Evolutionary conservation across 2,329 filamentous ascomycete genomes (phyloP).

Genomic region (Alternaria brassicae): DNA sequence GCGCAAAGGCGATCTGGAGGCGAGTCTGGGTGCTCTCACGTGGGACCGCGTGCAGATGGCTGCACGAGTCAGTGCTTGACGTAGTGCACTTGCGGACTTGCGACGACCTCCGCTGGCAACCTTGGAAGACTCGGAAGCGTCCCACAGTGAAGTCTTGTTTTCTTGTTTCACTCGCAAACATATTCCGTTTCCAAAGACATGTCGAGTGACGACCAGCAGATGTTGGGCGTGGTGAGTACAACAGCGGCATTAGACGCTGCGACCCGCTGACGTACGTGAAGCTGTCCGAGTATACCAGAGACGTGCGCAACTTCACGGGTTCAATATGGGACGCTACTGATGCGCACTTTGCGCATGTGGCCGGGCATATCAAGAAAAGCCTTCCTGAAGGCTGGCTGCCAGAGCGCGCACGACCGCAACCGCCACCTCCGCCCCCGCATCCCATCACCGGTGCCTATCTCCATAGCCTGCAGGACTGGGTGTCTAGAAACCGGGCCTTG

Average conservation of each 20-base stretch:
- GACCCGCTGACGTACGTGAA: slow-evolving; percentile 41
- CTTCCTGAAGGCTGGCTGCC: slow-evolving; percentile 76
- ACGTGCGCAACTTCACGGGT: slow-evolving; percentile 73
- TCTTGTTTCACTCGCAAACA: background rate
- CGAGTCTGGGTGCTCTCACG: slow-evolving; percentile 13
- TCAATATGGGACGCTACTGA: slow-evolving; percentile 83
- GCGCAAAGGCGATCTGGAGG: slow-evolving; percentile 11
- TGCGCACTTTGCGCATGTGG: slow-evolving; percentile 78
- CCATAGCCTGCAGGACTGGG: slow-evolving; percentile 73
- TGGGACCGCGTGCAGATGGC: slow-evolving; percentile 16
- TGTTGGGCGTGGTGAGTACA: slow-evolving; percentile 74
- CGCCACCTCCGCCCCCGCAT: slow-evolving; percentile 55
- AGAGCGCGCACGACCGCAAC: slow-evolving; percentile 67
- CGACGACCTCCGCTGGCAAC: slow-evolving; percentile 10
- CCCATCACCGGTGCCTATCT: slow-evolving; percentile 55
- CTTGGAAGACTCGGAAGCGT: background rate
- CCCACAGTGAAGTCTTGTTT: background rate
- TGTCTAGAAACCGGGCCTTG: slow-evolving; percentile 73
- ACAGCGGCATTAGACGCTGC: slow-evolving; percentile 5
- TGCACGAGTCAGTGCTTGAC: slow-evolving; percentile 22
- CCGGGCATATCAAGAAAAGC: slow-evolving; percentile 72
- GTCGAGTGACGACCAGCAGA: slow-evolving; percentile 80
- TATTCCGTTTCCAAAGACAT: slow-evolving; percentile 55
- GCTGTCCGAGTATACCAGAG: slow-evolving; percentile 66
- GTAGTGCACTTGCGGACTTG: slow-evolving; percentile 14